Percentiles rank a stretch among this genome's conserved stretches.
phyloP scores from a whole-genome alignment of 2,329 filamentous ascomycete genomes.

The Dothistroma pini region DNA sequence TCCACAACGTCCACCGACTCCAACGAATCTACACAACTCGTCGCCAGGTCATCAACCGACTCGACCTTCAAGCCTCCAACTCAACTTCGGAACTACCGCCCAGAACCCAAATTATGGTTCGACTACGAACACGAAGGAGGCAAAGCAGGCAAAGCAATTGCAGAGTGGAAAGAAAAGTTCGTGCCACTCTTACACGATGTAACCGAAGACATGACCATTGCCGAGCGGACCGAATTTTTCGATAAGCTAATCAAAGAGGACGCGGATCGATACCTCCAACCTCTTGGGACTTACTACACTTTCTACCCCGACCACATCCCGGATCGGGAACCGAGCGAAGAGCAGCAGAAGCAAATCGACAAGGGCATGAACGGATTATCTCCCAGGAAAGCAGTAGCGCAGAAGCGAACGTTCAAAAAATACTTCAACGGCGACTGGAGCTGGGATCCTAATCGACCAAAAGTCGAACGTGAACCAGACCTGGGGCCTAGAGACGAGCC shows the following conservation, averaged over 20 bases:
- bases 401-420: background rate
- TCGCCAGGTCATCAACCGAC: background rate
- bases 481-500: slow-evolving; percentile 4
- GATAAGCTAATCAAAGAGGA: slow-evolving; percentile 5
- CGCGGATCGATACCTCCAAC: slow-evolving; percentile 2
- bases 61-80: background rate
- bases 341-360: slow-evolving; percentile 1
- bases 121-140: slow-evolving; percentile 1
- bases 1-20: background rate
- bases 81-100: background rate
- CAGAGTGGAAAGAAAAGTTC: slow-evolving; percentile 3
- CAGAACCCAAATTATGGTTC: slow-evolving; percentile 1
- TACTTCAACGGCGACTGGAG: background rate
- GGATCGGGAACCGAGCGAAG: background rate
- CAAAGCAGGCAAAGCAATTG: slow-evolving; percentile 6
- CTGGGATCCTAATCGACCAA: background rate
- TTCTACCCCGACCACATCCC: slow-evolving; percentile 6
- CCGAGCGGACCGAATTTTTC: slow-evolving; percentile 2
- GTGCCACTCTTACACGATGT: background rate
- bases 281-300: slow-evolving; percentile 3
- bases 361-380: background rate
- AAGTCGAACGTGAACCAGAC: background rate
- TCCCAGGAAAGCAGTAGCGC: background rate
- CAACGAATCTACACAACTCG: background rate
- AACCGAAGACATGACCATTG: slow-evolving; percentile 2